Percentiles rank a stretch among this genome's conserved stretches.
phyloP scores from a whole-genome alignment of 805 yeast species.

The Starmerella vaccinii region DNA sequence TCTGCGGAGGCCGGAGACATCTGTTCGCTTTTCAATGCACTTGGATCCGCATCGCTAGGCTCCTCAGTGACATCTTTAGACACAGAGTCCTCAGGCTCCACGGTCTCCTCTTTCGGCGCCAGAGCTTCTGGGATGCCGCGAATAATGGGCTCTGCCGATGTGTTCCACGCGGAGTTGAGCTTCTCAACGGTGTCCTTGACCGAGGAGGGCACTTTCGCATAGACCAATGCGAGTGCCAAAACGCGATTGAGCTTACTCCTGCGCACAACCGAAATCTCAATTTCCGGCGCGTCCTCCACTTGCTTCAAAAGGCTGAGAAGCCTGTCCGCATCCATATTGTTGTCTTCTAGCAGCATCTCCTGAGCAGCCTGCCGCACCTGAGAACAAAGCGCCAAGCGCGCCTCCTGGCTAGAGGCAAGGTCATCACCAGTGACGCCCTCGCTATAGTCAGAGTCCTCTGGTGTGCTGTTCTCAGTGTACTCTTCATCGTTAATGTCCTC shows the following conservation, averaged over 20 bases:
- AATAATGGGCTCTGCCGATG: conserved; percentile 23
- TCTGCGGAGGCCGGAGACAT: background rate
- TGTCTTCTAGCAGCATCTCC: conserved; percentile 5
- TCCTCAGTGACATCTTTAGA: conserved; percentile 11
- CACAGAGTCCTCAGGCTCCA: conserved; percentile 14
- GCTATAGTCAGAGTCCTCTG: conserved; percentile 10
- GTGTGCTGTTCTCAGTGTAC: conserved; percentile 14
- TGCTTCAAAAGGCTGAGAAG: conserved; percentile 10
- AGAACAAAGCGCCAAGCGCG: conserved; percentile 15
- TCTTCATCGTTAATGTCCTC: conserved; percentile 18
- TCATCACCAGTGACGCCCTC: conserved; percentile 8
- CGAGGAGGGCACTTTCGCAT: background rate
- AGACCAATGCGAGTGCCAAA: conserved; percentile 8
- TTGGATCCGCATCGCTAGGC: background rate
- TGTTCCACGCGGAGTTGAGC: conserved; percentile 18
- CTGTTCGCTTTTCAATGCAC: background rate
- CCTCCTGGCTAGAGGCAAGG: conserved; percentile 17
- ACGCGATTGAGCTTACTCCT: conserved; percentile 21
- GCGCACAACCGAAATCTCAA: conserved; percentile 24
- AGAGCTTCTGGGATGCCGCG: conserved; percentile 25
- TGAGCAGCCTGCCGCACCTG: conserved; percentile 11
- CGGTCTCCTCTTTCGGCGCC: conserved; percentile 18
- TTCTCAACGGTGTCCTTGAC: conserved; percentile 7
- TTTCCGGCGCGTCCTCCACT: conserved; percentile 16
- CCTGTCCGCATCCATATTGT: background rate